phyloP scores from a whole-genome alignment of 2,329 filamentous ascomycete species.

The Colletotrichum cereale region DNA sequence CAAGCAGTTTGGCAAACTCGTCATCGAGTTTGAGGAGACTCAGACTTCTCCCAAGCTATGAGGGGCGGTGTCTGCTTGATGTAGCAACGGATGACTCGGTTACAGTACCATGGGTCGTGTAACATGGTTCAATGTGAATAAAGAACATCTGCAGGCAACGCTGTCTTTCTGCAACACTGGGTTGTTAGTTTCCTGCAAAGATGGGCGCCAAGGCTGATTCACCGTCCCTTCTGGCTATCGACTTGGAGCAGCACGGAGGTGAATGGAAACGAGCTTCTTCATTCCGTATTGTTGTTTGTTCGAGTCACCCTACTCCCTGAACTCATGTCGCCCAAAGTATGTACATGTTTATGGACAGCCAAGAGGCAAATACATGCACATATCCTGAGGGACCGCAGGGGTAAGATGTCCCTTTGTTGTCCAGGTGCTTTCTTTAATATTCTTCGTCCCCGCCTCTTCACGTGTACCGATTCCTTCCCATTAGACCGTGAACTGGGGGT shows the following conservation, averaged over 20 bases:
- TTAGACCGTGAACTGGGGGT: background rate
- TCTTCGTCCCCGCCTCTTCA: background rate
- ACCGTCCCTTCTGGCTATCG: background rate
- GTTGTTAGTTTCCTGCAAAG: background rate
- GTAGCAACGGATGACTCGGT: background rate
- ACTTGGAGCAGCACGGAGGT: no score
- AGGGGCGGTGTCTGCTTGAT: conserved; percentile 2
- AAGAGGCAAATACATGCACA: background rate
- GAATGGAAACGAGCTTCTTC: background rate
- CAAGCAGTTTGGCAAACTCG: conserved; percentile 92
- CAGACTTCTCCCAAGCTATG: conserved; percentile 58
- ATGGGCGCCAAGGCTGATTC: background rate
- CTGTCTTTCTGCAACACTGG: background rate
- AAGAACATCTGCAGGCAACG: background rate
- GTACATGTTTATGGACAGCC: no score
- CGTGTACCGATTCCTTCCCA: background rate
- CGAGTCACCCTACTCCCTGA: background rate
- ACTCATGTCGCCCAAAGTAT: no score
- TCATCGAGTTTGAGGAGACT: conserved; percentile 74
- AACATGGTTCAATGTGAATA: background rate
- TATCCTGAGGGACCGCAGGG: background rate
- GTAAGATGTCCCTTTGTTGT: no score
- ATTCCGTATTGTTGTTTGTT: background rate
- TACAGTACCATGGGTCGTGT: background rate
- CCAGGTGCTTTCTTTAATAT: background rate